Evolutionary conservation across 768 basidiomycete genomes (phyloP), one percentile per base, ranked within the genome.

Genomic region (Trametes cinnabarina): DNA sequence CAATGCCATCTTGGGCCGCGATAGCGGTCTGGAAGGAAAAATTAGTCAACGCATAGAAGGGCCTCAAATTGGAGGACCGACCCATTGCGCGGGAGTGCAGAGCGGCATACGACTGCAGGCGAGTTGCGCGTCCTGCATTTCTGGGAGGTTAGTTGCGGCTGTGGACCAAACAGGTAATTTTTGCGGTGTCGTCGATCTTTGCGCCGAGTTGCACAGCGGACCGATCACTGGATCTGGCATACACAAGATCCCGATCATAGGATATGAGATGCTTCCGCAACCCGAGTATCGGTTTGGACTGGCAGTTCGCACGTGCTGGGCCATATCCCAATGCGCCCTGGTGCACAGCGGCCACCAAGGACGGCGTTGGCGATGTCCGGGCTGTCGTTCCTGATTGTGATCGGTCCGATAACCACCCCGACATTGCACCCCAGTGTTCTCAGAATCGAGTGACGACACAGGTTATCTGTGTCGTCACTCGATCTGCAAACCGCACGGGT

Each of bases 201-300:
- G 28, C 22, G 22, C 51, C 40, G 41, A 52, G 30, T 19, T 26
- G 40, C 37, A 23, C 15, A 23, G 49, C 49, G 49, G 49, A 26
- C 40, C 26, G 51, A 51, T 40, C 39, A 15, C n/a, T 47, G 37
- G 28, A 55, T 48, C 46, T 39, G 4, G 44, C 25, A 17, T 34
- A 47, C 35, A 40, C 35, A 39, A 46, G 37, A 54, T 55, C 35
- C 30, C 37, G 19, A 48, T 41, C 54, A 34, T 12, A 5, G 46
- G 5, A 40, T 23, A 37, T 41, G 46, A 40, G 46, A 55, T 48
- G 25, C 46, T 55, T 48, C 54, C 54, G 54, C 46, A 22, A 6
- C 37, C 53, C 53, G 44, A 19, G 17, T 19, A 17, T 37, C 43
- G 42, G 20, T 35, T 34, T 26, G 20, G 25, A 30, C 19, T 35